phyloP scores from a whole-genome alignment of 352 stramenopile genomes.

The Phytophthora lateralis region DNA sequence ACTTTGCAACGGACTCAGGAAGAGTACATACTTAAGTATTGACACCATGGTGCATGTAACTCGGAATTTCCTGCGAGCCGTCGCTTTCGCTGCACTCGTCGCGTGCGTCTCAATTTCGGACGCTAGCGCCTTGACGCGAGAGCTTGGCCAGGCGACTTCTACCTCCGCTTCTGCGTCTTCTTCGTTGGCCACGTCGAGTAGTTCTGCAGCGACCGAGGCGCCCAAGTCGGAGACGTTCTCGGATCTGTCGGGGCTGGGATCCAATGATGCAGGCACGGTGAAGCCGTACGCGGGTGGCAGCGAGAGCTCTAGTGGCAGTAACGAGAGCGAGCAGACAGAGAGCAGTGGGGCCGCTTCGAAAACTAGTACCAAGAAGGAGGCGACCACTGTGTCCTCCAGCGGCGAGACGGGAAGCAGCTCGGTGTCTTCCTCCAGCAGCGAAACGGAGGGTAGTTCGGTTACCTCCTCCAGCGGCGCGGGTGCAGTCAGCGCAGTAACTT shows the following conservation, averaged over 20 bases:
- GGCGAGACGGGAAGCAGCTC: neutral
- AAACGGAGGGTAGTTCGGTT: constrained; percentile 3
- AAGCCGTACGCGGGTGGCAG: constrained; percentile 19
- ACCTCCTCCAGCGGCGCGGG: neutral
- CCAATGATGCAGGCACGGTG: constrained; percentile 16
- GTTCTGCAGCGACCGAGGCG: constrained; percentile 9
- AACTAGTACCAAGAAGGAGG: constrained; percentile 4
- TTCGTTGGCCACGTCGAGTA: constrained; percentile 3
- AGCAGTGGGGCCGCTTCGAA: constrained; percentile 1
- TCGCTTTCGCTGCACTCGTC: constrained; percentile 18
- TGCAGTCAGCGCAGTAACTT: neutral
- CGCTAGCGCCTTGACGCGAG: constrained; percentile 10
- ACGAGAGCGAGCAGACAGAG: constrained; percentile 24
- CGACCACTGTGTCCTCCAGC: constrained; percentile 5
- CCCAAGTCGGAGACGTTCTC: constrained; percentile 24
- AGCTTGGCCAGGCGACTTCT: constrained; percentile 10
- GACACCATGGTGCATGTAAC: constrained; percentile 17
- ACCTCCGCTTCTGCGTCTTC: constrained; percentile 13
- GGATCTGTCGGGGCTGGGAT: constrained; percentile 18
- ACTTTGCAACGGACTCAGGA: constrained; percentile 16
- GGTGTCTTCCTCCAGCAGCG: constrained; percentile 1
- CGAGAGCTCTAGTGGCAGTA: constrained; percentile 6
- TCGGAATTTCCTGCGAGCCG: constrained; percentile 19
- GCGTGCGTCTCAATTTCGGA: constrained; percentile 22
- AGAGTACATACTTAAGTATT: constrained; percentile 10